These are phyloP conservation scores for Epithemia pelagica DNA, from an alignment of 108 stramenopile genomes.

Conservation along the genomic window DNA sequence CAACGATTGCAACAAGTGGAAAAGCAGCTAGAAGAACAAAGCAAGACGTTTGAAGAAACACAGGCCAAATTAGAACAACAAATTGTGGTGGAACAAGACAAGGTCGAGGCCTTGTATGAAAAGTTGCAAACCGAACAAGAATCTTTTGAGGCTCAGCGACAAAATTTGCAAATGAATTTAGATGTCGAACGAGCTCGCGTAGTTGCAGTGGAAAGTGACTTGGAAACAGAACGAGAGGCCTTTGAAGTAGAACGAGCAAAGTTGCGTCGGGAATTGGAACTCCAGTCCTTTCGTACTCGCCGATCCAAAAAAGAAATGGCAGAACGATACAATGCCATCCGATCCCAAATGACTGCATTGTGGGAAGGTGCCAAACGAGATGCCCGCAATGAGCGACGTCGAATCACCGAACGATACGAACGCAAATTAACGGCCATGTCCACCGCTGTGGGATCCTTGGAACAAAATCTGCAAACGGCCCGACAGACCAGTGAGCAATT, in stretches of 20 bases:
- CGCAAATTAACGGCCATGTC: constrained; percentile 18
- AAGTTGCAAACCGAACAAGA: constrained; percentile 16
- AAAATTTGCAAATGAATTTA: constrained; percentile 7
- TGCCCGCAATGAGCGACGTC: constrained; percentile 29
- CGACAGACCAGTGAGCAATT: constrained; percentile 10
- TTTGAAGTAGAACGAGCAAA: constrained; percentile 19
- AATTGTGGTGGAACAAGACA: constrained; percentile 7
- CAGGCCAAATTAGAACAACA: constrained; percentile 15
- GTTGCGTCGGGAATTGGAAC: constrained; percentile 21
- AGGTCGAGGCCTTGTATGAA: constrained; percentile 7
- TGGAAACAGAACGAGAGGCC: constrained; percentile 17
- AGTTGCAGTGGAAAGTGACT: constrained; percentile 17
- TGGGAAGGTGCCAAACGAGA: constrained; percentile 43
- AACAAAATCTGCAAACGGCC: constrained; percentile 17
- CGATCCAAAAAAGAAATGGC: constrained; percentile 42
- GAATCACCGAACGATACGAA: constrained; percentile 33
- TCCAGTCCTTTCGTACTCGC: constrained; percentile 12
- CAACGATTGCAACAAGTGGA: constrained; percentile 10
- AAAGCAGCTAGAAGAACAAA: constrained; percentile 10
- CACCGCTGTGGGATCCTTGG: constrained; percentile 15
- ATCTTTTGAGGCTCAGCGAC: constrained; percentile 10
- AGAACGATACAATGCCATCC: constrained; percentile 41
- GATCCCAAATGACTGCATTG: constrained; percentile 38
- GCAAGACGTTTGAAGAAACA: constrained; percentile 9
- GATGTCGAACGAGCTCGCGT: constrained; percentile 14